These are phyloP conservation scores for Tetrahymena borealis DNA, from an alignment of 73 alveolate genomes.

Conservation along the genomic window DNA sequence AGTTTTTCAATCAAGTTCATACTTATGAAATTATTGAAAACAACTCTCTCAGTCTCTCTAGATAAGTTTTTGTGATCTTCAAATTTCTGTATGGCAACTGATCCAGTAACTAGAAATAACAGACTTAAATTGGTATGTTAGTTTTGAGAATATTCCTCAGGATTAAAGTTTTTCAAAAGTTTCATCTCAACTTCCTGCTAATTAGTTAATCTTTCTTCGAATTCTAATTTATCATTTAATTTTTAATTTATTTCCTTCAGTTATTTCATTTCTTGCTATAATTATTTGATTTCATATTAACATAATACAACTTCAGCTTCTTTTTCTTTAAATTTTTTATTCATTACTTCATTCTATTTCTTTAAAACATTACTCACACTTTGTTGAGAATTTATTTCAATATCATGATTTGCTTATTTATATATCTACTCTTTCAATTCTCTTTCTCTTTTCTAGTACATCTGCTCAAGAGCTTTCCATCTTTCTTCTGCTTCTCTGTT, in stretches of 20 bases:
- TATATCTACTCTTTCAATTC: background rate
- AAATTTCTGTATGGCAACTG: background rate
- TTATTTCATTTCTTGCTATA: background rate
- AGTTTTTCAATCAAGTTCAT: background rate
- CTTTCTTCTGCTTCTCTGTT: background rate
- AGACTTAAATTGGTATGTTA: background rate
- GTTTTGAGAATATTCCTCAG: background rate
- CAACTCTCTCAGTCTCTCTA: background rate
- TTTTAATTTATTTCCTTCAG: background rate
- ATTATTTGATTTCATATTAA: background rate
- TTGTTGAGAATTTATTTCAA: background rate
- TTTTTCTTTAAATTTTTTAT: background rate
- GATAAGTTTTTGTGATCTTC: background rate
- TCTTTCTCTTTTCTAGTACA: background rate
- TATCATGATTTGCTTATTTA: background rate
- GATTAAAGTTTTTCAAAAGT: background rate
- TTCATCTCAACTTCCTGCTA: background rate
- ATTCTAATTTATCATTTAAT: background rate
- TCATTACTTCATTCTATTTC: background rate
- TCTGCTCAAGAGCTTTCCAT: background rate
- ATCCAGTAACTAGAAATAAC: background rate
- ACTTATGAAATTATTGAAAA: background rate
- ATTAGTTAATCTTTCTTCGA: background rate
- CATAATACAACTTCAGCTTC: background rate
- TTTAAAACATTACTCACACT: background rate